Evolutionary conservation across 805 yeast species (phyloP), one percentile per base, ranked within the genome.

Genomic region (Saccharomycopsis sp.): DNA sequence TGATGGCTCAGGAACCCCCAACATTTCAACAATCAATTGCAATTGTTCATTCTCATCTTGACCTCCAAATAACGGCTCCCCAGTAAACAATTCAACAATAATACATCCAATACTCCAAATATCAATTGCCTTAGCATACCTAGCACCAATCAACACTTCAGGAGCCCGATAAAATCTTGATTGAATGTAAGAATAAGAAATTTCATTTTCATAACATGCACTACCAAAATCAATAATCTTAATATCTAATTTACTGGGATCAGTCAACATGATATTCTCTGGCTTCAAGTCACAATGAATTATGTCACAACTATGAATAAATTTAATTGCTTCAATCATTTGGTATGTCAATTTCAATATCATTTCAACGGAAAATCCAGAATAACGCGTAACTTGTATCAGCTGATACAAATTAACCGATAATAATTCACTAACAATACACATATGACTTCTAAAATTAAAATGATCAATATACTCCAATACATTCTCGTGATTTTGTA

Each of bases 81-180:
- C 95, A 1, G 87, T 81, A 55, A 82, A 79, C 87, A 86, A 80
- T 59, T 86, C 96, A 19, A 89, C 93, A 58, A 87, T 71, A 48
- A 86, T 81, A 55, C 93, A 81, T 7, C 90, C 94, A 4, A 90
- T 86, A 8, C 95, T 85, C 96, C 96, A 86, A 61, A 87, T 81
- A 61, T 86, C 96, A 51, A 86, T 87, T 20, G 89, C 81, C 0
- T 95, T 85, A 11, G 84, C 56, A 67, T 82, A 83, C 27, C 77
- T 64, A 8, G 83, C 74, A 1, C 90, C 93, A 2, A 84, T 44
- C 8, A 80, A 63, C 4, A 84, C 81, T 56, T 84, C 94, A 0
- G 94, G 94, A 0, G 93, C 87, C 42, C 94, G 61, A 56, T 84
- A 84, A 54, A 77, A 84, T 40, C 94, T 60, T 1, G 90, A 83